Evolutionary conservation across 2,329 filamentous ascomycete genomes (phyloP).

Genomic region (Didymella keratinophila): DNA sequence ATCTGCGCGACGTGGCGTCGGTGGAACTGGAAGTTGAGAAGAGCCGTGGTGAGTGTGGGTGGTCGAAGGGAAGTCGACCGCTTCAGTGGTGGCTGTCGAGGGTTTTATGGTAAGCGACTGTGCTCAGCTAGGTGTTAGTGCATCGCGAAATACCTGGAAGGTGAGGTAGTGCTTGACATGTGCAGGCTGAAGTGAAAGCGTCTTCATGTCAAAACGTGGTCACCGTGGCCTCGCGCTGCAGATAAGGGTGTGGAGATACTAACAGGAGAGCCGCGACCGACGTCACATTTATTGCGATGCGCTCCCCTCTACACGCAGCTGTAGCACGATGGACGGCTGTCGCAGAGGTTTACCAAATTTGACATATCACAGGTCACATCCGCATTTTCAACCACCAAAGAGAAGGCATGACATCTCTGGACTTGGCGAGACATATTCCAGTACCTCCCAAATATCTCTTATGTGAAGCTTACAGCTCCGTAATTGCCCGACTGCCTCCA

Average conservation of each 20-base stretch:
- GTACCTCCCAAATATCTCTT: not conserved
- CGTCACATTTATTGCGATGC: not conserved
- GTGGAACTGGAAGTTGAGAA: not conserved
- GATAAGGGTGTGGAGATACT: not conserved
- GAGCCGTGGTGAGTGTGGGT: conserved; percentile 5
- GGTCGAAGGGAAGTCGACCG: conserved; percentile 13
- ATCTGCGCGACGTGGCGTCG: conserved; percentile 7
- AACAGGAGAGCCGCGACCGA: too few relatives aligned
- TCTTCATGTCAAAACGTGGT: not conserved
- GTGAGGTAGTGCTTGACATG: conserved; percentile 5
- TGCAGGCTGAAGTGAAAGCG: conserved; percentile 8
- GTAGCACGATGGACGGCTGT: conserved; percentile 15
- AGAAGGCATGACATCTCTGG: not conserved
- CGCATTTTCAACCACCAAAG: not conserved
- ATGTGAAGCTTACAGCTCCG: not conserved
- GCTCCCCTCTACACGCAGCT: conserved; percentile 6
- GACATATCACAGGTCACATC: conserved; percentile 9
- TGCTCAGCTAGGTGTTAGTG: not conserved
- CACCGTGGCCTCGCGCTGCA: not conserved
- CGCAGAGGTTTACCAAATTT: conserved; percentile 2
- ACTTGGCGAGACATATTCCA: not conserved
- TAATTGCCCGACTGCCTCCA: not conserved
- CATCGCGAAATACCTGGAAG: not conserved
- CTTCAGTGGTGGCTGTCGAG: not conserved
- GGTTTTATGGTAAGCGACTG: not conserved